These are phyloP conservation scores for Wickerhamiella kazuoi DNA, from an alignment of 805 yeast species.

Conservation along the genomic window DNA sequence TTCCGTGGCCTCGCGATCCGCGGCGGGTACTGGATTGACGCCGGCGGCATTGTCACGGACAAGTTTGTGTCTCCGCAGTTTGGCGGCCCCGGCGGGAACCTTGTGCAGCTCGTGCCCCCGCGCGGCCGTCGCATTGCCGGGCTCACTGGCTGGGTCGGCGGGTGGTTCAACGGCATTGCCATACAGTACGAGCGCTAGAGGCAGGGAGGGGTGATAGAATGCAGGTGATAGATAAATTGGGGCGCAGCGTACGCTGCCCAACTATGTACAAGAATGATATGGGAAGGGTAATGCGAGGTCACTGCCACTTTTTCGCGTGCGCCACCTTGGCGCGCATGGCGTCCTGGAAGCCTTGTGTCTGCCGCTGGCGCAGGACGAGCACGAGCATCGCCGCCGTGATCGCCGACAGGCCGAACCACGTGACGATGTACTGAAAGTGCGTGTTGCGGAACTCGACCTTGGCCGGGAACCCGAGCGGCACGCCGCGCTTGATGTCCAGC, in stretches of 20 bases:
- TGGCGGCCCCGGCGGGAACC: conserved; percentile 58
- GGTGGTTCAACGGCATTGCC: conserved; percentile 65
- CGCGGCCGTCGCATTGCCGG: conserved; percentile 46
- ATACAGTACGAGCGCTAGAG: conserved; percentile 28
- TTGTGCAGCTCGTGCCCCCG: conserved; percentile 46
- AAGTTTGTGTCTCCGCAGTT: conserved; percentile 27
- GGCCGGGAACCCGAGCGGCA: conserved; percentile 77
- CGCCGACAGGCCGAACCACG: conserved; percentile 83
- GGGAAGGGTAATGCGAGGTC: no score
- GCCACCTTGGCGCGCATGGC: conserved; percentile 13
- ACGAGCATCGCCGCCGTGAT: conserved; percentile 53
- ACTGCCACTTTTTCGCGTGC: conserved; percentile 18
- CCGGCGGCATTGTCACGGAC: conserved; percentile 48
- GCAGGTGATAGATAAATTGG: no score
- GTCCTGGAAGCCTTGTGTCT: conserved; percentile 5
- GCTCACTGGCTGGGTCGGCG: conserved; percentile 45
- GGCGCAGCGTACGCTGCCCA: no score
- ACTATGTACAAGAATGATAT: not conserved
- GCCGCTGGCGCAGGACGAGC: conserved; percentile 30
- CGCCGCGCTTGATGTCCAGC: conserved; percentile 63
- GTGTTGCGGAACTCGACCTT: conserved; percentile 68
- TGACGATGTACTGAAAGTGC: conserved; percentile 77
- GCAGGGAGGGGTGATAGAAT: no score
- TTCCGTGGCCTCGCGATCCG: conserved; percentile 46
- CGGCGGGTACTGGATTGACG: conserved; percentile 84